Evolutionary conservation across 106 monocot genomes (phyloP), one percentile per base, ranked within the genome.

Genomic region (Dendrobium officinale): DNA sequence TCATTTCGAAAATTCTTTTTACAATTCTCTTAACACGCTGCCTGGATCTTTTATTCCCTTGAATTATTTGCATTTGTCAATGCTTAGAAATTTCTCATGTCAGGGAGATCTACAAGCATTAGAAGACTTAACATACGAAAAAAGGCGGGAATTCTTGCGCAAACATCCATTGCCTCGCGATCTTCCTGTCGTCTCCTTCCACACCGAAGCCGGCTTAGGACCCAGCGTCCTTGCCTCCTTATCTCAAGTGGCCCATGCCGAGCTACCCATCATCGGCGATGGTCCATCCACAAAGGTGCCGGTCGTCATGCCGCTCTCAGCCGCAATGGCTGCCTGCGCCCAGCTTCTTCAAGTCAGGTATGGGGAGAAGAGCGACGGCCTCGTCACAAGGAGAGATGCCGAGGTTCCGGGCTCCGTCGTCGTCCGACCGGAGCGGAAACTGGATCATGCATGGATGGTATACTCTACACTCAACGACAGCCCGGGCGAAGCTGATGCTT

Each of bases 401-500:
- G 93, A 94, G 81, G 93, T 94, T 31, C 93, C 93, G 8, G 93
- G 93, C 4, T 94, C 93, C 5, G 84, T 94, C 5, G 91, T 82
- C 13, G 85, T 94, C 41, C 83, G 93, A 13, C 91, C 88, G 4
- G 82, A 81, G 20, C 73, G 85, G n/a, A 91, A 91, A 74, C 75
- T 91, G 24, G 93, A 94, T 83, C 93, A 94, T 83, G 93, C 87
- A 1, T 93, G 93, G 93, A 93, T 93, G 93, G 93, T 93, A 20
- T 93, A 91, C 77, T 90, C 96, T 8, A 80, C 94, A 11, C n/a
- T 87, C 40, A 92, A 88, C 16, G 88, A 90, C 29, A 87, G 86
- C 10, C 67, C 86, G 2, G 73, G 70, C 8, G 89, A 94, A 54
- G 90, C 85, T 4, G 86, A 94, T 80, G 92, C 96, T 73, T 85